phyloP scores from a whole-genome alignment of 2,329 filamentous ascomycete species.

The Thermoascus crustaceus region DNA sequence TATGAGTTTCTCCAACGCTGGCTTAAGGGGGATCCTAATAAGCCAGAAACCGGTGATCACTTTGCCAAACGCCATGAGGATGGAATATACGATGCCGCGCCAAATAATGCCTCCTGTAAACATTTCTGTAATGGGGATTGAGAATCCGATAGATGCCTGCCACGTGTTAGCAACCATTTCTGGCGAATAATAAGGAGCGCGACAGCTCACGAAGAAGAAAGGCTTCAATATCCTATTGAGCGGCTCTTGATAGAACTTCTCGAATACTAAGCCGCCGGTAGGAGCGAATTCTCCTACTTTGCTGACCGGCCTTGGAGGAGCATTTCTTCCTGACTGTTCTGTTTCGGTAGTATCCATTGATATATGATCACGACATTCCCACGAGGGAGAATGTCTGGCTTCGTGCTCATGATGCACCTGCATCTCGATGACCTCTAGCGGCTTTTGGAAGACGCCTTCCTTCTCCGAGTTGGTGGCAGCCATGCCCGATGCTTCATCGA shows the following conservation, averaged over 20 bases:
- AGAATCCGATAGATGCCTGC: conserved; percentile 60
- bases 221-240: conserved; percentile 54
- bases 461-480: too few relatives aligned
- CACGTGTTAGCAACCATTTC: background rate
- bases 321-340: too few relatives aligned
- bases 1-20: too few relatives aligned
- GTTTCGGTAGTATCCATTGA: too few relatives aligned
- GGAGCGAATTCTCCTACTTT: too few relatives aligned
- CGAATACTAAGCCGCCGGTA: conserved; percentile 32
- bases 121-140: conserved; percentile 64
- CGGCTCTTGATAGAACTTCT: conserved; percentile 39
- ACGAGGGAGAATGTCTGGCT: too few relatives aligned
- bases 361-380: too few relatives aligned
- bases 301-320: background rate
- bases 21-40: too few relatives aligned
- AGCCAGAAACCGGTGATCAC: conserved; percentile 54
- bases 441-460: background rate
- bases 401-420: too few relatives aligned
- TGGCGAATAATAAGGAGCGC: background rate
- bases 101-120: conserved; percentile 58
- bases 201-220: conserved; percentile 58
- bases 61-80: conserved; percentile 61
- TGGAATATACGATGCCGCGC: conserved; percentile 63
- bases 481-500: conserved; percentile 25
- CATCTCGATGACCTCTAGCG: background rate